Base-by-base conservation (phyloP, 2,329 filamentous ascomycete species). In the Catunica adiposa region DNA sequence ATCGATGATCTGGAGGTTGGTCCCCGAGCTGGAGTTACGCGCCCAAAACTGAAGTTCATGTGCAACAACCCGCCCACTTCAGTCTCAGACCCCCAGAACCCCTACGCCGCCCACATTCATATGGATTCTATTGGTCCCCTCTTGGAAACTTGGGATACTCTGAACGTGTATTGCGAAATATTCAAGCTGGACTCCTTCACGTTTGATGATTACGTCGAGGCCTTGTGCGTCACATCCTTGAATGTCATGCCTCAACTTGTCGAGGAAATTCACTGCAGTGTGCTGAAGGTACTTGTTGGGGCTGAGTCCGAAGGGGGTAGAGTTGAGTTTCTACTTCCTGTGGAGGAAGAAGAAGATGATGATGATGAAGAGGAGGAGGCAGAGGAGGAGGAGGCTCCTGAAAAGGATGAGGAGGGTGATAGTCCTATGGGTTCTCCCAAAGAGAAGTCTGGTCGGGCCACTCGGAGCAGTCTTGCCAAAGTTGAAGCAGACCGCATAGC, bases 101-200 rank as follows among this genome's bases (percentile, higher is more conserved):
- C 40, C 11, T 51, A 34, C 15, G 51, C 53, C n/a, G 38, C 26
- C 9, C 31, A 56, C 8, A 80, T 97, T 55, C 71, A 82, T 20
- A 92, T 90, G 80, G 81, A 84, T 62, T 90, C 88, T 2, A 79
- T 96, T n/a, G 89, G 89, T 0, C 77, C 81, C 1, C 71, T 97
- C 15, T 70, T 98, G 23, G 90, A 96, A 68, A 87, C 86, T 0
- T 98, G 92, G 92, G 89, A 96, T 63, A 96, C 89, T 0, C 75
- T 98, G 34, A 98, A 96, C 63, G 90, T 98, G n/a, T 96, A 96
- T 65, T 94, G 89, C 64, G 88, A 95, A 64, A 84, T 96, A 17
- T 94, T 94, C 65, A 80, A 87, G 64, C 75, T 98, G 25, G 92
- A 98, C 67, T 97, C 90, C 0, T 98, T 98, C 65, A 97, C 90